Conservation (phyloP, 495 filamentous ascomycete species). For the Penicillium chermesinum region DNA sequence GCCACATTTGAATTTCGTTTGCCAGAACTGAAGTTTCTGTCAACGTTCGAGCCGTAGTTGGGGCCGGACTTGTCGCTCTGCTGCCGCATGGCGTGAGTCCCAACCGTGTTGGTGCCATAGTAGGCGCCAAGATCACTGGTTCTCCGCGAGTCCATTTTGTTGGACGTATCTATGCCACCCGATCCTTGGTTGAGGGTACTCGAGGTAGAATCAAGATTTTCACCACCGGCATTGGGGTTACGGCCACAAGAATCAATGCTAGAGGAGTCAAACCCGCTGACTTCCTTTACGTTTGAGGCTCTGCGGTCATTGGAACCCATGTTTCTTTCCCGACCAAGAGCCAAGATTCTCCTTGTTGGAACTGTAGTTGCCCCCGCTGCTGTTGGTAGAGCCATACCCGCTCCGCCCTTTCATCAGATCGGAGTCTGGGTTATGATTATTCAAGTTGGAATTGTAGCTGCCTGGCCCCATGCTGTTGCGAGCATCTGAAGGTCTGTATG, state of each 20-base stretch:
- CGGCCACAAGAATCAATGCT: too few species aligned
- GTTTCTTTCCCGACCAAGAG: not conserved
- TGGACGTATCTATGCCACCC: too few species aligned
- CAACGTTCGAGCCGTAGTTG: constrained; percentile 1
- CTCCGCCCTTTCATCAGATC: not conserved
- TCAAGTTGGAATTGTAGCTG: constrained; percentile 6
- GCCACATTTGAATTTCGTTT: constrained; percentile 16
- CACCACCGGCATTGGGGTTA: too few species aligned
- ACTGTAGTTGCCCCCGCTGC: constrained; percentile 1
- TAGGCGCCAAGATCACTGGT: too few species aligned
- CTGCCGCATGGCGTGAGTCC: not conserved
- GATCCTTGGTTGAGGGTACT: too few species aligned
- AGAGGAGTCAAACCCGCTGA: too few species aligned
- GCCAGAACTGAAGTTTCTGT: constrained; percentile 9
- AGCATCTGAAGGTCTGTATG: not conserved
- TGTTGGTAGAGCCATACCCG: not conserved
- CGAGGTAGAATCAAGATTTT: not conserved
- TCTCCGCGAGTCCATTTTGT: too few species aligned
- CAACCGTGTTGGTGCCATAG: not conserved
- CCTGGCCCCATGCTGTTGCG: not conserved
- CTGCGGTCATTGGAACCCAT: not conserved
- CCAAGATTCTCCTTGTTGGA: not conserved
- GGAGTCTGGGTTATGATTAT: not conserved
- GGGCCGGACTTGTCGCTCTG: not conserved
- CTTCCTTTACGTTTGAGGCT: not conserved